phyloP scores from a whole-genome alignment of 495 filamentous ascomycete species.

The Apodospora peruviana region DNA sequence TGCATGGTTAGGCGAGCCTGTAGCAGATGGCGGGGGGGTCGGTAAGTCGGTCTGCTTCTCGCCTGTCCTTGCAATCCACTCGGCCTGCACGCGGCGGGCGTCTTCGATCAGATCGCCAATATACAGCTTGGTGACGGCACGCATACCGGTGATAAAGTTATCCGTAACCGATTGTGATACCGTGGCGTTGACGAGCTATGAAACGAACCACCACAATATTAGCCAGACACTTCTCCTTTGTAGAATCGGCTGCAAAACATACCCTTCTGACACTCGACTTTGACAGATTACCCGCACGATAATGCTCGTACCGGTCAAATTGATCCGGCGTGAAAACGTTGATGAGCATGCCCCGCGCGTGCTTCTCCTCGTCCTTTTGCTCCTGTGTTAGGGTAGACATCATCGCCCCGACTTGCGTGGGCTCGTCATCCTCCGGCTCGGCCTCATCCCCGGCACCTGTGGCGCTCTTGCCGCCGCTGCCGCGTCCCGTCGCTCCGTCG shows the following conservation, averaged over 20 bases:
- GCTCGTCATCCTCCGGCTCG: constrained; percentile 60
- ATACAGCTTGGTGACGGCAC: constrained; percentile 77
- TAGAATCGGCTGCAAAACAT: too few relatives aligned
- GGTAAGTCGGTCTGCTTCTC: constrained; percentile 44
- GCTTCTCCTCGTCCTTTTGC: constrained; percentile 65
- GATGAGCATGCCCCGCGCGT: constrained; percentile 54
- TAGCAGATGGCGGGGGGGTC: constrained; percentile 21
- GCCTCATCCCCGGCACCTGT: constrained; percentile 21
- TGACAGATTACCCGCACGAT: constrained; percentile 61
- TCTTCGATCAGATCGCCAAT: constrained; percentile 77
- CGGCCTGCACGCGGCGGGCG: constrained; percentile 69
- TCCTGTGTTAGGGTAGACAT: constrained; percentile 58
- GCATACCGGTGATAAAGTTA: constrained; percentile 72
- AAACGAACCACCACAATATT: too few relatives aligned
- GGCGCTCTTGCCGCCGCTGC: constrained; percentile 26
- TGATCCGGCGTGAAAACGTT: constrained; percentile 63
- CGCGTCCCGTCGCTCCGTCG: constrained; percentile 20
- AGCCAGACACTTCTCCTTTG: too few relatives aligned
- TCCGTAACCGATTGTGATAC: constrained; percentile 80
- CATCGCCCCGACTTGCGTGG: constrained; percentile 60
- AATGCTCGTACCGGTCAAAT: constrained; percentile 66
- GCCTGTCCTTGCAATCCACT: constrained; percentile 59
- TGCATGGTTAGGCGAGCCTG: constrained; percentile 2
- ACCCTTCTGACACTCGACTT: constrained; percentile 35
- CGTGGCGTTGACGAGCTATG: constrained; percentile 74